Evolutionary conservation across 2,329 filamentous ascomycete genomes (phyloP), one percentile per base, ranked within the genome.

Genomic region (Talaromyces sp.): DNA sequence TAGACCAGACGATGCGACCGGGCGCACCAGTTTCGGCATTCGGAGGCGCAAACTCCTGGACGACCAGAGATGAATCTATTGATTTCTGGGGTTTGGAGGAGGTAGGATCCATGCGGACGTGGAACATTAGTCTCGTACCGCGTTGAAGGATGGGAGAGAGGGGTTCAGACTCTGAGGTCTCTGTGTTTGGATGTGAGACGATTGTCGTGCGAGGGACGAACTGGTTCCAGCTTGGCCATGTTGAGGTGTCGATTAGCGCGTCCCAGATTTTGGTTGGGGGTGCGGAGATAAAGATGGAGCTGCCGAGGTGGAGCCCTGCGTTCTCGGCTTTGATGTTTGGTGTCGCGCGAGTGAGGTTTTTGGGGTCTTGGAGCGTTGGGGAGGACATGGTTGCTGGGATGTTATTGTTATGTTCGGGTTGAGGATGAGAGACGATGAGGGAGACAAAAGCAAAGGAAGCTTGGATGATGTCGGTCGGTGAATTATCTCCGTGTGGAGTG

Each of bases 191-290:
- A 27, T 79, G 77, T 33, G 70, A 68, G 40, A 69, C 74, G 58
- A 81, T 75, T n/a, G 70, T 72, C 4, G 78, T 76, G 20, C 68
- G 66, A 2, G 76, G 72, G 5, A 77, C 68, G 61, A 79, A 80
- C 6, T 67, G 67, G 57, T 80, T 80, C 78, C 78, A 81, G 42
- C 71, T 60, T 19, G 71, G 69, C 73, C 74, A 80, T 46, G 72
- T 75, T 19, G 75, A 72, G 24, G 75, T 75, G 61, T 80, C 69
- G 44, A 75, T 68, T 3, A 80, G 63, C 8, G 70, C 69, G 20
- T 74, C 65, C 70, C 77, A 78, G 54, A 79, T 73, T n/a, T 69
- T 61, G 19, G 69, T 57, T 3, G 75, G 67, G 8, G 75, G 69
- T 1, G 76, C 77, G 39, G 66, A 60, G 63, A 79, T 77, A 29